These are phyloP conservation scores for Boletus pseudo-olivaceus DNA, from an alignment of 768 basidiomycete genomes.

Conservation along the genomic window DNA sequence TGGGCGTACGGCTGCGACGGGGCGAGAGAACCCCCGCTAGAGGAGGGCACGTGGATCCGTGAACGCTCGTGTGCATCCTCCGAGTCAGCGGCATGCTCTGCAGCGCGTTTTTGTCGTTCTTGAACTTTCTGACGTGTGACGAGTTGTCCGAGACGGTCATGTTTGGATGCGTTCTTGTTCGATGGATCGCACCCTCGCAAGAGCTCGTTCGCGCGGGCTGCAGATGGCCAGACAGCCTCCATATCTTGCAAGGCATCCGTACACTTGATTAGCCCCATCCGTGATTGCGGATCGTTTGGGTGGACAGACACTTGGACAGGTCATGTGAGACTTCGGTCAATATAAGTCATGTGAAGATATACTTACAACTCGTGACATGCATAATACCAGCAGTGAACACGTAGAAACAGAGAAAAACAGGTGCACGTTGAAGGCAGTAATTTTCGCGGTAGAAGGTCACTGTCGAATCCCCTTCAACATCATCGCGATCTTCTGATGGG, in stretches of 20 bases:
- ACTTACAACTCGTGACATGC: slow-evolving; percentile 72
- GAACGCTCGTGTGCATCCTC: slow-evolving; percentile 27
- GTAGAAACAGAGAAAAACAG: slow-evolving; percentile 76
- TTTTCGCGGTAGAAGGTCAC: slow-evolving; percentile 59
- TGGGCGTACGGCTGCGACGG: slow-evolving; percentile 23
- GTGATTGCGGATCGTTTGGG: slow-evolving; percentile 67
- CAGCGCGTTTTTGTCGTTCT: slow-evolving; percentile 57
- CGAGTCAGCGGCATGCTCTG: slow-evolving; percentile 48
- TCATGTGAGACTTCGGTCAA: slow-evolving; percentile 1
- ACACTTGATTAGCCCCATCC: slow-evolving; percentile 58
- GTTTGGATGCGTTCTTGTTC: slow-evolving; percentile 7
- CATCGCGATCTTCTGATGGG: background rate
- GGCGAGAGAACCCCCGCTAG: slow-evolving; percentile 1
- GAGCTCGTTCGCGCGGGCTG: slow-evolving; percentile 69
- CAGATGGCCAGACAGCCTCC: slow-evolving; percentile 73
- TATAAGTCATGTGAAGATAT: background rate
- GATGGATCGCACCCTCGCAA: slow-evolving; percentile 56
- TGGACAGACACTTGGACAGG: slow-evolving; percentile 51
- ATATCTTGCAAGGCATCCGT: slow-evolving; percentile 65
- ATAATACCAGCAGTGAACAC: slow-evolving; percentile 77
- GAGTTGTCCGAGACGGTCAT: slow-evolving; percentile 4
- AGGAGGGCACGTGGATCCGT: slow-evolving; percentile 10
- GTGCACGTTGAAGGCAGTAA: slow-evolving; percentile 55
- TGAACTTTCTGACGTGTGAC: slow-evolving; percentile 13
- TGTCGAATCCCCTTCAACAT: slow-evolving; percentile 22